Conservation (phyloP, 1,284 basidiomycete species). For the Peniophora sp. region DNA sequence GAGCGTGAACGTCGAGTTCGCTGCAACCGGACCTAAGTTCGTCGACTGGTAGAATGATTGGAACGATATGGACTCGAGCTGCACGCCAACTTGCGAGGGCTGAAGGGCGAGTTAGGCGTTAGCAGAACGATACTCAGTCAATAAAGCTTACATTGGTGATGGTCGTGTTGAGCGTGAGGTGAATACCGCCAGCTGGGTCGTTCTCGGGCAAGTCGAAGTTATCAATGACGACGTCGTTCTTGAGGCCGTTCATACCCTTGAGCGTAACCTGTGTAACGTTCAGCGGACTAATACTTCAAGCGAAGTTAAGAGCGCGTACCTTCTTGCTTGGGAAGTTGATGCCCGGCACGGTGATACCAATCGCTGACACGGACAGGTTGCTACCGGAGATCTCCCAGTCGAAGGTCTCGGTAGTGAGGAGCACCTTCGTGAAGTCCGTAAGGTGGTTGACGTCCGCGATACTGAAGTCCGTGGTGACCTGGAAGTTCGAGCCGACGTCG, state of each 20-base stretch:
- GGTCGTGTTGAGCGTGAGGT: constrained; percentile 55
- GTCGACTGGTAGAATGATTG: constrained; percentile 46
- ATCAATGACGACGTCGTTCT: constrained; percentile 56
- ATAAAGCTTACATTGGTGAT: constrained; percentile 45
- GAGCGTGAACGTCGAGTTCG: constrained; percentile 43
- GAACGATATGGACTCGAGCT: constrained; percentile 58
- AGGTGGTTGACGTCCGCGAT: constrained; percentile 56
- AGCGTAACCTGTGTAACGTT: constrained; percentile 32
- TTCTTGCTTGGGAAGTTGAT: constrained; percentile 49
- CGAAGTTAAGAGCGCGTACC: constrained; percentile 10
- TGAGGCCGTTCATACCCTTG: constrained; percentile 67
- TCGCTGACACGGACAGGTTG: constrained; percentile 38
- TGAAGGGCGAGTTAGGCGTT: constrained; percentile 15
- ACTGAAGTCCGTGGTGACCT: constrained; percentile 48
- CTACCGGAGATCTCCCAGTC: constrained; percentile 69
- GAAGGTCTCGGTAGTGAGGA: constrained; percentile 64
- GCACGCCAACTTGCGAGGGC: constrained; percentile 75
- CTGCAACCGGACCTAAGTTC: constrained; percentile 54
- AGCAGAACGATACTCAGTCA: background rate
- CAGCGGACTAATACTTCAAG: no score
- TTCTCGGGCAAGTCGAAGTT: constrained; percentile 69
- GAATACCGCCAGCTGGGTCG: constrained; percentile 71
- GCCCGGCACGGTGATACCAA: constrained; percentile 50
- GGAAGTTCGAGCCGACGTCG: constrained; percentile 57
- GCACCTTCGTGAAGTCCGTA: constrained; percentile 60